Evolutionary conservation across 805 yeast species (phyloP).

Genomic region (Nakazawaea holstii): DNA sequence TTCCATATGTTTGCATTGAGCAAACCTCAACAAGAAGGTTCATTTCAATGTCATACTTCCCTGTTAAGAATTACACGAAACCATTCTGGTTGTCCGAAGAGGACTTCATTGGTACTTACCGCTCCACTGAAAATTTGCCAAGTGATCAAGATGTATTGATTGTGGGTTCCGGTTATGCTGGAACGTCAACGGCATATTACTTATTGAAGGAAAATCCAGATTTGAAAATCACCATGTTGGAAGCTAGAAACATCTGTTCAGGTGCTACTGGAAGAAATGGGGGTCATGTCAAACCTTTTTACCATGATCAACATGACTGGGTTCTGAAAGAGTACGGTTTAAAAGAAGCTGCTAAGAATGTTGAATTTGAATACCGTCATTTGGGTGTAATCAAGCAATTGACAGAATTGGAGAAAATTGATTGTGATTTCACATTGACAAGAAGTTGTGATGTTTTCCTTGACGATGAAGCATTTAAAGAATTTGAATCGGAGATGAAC

Average conservation of each 20-base stretch:
- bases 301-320: slow-evolving; percentile 12
- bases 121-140: slow-evolving; percentile 27
- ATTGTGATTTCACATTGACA: slow-evolving; percentile 25
- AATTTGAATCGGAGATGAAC: slow-evolving; percentile 12
- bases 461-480: slow-evolving; percentile 3
- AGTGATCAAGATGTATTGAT: slow-evolving; percentile 31
- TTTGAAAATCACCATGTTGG: slow-evolving; percentile 23
- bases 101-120: slow-evolving; percentile 16
- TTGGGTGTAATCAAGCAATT: slow-evolving; percentile 24
- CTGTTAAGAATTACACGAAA: slow-evolving; percentile 15
- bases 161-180: slow-evolving; percentile 42
- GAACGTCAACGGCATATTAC: slow-evolving; percentile 34
- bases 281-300: slow-evolving; percentile 38
- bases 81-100: slow-evolving; percentile 20
- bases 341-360: slow-evolving; percentile 25
- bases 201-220: slow-evolving; percentile 21
- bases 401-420: slow-evolving; percentile 21
- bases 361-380: slow-evolving; percentile 29
- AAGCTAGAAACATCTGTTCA: slow-evolving; percentile 34
- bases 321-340: slow-evolving; percentile 13
- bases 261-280: slow-evolving; percentile 43
- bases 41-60: slow-evolving; percentile 10
- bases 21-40: no score
- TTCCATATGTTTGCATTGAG: no score
- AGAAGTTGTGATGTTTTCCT: slow-evolving; percentile 22